Evolutionary conservation across 2,329 filamentous ascomycete genomes (phyloP).

Genomic region (Paracorniculantispora psalliotae): DNA sequence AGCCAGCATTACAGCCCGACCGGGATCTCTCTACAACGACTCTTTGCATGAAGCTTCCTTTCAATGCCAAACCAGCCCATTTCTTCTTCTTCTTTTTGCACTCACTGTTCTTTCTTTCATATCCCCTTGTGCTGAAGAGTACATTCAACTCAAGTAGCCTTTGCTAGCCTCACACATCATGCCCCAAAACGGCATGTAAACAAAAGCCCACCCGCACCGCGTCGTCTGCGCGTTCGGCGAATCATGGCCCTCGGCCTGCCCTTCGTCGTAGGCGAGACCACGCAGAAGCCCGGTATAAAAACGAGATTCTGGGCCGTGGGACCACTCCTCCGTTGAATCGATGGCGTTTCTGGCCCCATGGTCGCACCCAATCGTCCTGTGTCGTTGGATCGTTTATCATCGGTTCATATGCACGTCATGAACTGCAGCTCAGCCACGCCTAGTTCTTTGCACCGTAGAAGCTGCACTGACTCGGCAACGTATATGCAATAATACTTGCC

Average conservation of each 20-base stretch:
- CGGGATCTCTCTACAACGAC: neutral
- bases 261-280: neutral
- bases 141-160: neutral
- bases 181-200: conserved; percentile 11
- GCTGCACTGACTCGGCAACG: neutral
- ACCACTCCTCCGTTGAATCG: neutral
- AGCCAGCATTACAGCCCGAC: conserved; percentile 3
- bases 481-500: neutral
- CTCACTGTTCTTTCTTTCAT: neutral
- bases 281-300: neutral
- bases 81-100: neutral
- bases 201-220: conserved; percentile 11
- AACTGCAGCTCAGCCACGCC: neutral
- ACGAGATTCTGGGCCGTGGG: neutral
- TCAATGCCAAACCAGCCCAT: neutral
- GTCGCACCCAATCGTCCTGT: neutral
- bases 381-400: neutral
- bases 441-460: neutral
- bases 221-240: conserved; percentile 8
- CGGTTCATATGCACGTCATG: conserved; percentile 1
- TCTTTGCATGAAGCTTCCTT: neutral
- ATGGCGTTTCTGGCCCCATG: neutral
- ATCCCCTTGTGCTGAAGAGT: neutral
- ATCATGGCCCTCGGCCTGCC: neutral
- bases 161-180: conserved; percentile 9